Conservation (phyloP, 805 yeast species). For the Scheffersomyces coipomensis region DNA sequence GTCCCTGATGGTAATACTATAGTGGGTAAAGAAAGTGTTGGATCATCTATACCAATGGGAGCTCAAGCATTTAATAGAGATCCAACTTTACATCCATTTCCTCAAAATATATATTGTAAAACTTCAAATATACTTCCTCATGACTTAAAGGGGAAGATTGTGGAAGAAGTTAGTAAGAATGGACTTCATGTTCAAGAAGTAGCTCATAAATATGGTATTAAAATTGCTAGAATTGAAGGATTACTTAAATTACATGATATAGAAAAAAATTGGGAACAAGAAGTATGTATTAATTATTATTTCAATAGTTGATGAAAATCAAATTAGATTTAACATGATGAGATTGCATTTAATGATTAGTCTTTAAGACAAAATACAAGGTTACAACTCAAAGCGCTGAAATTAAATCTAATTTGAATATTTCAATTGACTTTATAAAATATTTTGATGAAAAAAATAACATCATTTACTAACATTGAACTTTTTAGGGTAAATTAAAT, state of each 20-base stretch:
- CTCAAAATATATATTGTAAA: slow-evolving; percentile 64
- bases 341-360: slow-evolving; percentile 60
- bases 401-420: not conserved
- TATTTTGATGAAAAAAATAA: not conserved
- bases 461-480: slow-evolving; percentile 36
- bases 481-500: slow-evolving; percentile 43
- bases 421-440: not conserved
- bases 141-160: slow-evolving; percentile 59
- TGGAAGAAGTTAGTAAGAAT: slow-evolving; percentile 51
- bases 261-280: slow-evolving; percentile 58
- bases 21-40: slow-evolving; percentile 7
- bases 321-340: slow-evolving; percentile 33
- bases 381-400: slow-evolving; percentile 39
- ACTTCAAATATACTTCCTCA: slow-evolving; percentile 64
- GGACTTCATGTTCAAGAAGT: slow-evolving; percentile 65
- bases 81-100: slow-evolving; percentile 71
- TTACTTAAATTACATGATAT: slow-evolving; percentile 64
- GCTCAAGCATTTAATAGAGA: slow-evolving; percentile 18
- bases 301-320: slow-evolving; percentile 9
- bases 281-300: slow-evolving; percentile 47
- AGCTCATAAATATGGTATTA: slow-evolving; percentile 75
- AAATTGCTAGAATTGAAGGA: slow-evolving; percentile 89
- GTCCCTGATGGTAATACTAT: slow-evolving; percentile 49
- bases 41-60: not conserved
- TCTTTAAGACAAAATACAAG: slow-evolving; percentile 68